Base-by-base conservation (phyloP, 164 flowering plant species). In the Cinnamomum chago region DNA sequence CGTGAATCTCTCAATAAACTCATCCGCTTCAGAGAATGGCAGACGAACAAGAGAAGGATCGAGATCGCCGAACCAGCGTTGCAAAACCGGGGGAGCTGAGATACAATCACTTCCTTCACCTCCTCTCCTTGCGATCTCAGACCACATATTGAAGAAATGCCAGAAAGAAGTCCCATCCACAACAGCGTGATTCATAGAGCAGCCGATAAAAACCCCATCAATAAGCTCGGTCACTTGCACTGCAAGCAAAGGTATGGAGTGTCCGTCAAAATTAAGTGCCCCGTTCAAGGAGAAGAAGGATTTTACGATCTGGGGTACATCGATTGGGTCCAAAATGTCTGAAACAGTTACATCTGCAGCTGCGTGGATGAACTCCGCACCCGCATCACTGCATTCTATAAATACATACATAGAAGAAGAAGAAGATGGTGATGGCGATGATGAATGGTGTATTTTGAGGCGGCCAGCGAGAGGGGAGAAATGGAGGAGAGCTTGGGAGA, bases 151-250 rank as follows among this genome's bases (percentile, higher is more conserved):
- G 75, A 87, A 76, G 83, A 87, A 82, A 70, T 86, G 68, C 35
- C 35, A 89, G 89, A 74, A 88, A 22, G 91, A 81, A 14, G 87
- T 82, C 4, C 91, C 91, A 66, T 88, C 89, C 0, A 33, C 89
- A 0, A 83, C 17, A 23, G 7, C 40, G 60, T 89, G 90, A 75
- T 88, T 86, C 65, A 88, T 67, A 22, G 89, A 84, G 70, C 83
- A 82, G 2, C 87, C 91, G 0, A 90, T 73, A 77, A 88, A 88
- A 20, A 88, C 22, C 11, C 90, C 91, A 62, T 90, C 91, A 0
- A 76, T 15, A 1, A 88, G 72, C 67, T 88, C 85, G 0, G 91
- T 90, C 2, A 87, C 84, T 60, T 86, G 90, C 68, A 88, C 74
- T 1, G 88, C 40, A 0, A 88, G 71, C 73, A 90, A 33, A 1